A percentile compares a stretch with the other conserved stretches of the same genome.
Evolutionary conservation across 345 rosid species (phyloP).

Genomic region (Sonneratia caseolaris): DNA sequence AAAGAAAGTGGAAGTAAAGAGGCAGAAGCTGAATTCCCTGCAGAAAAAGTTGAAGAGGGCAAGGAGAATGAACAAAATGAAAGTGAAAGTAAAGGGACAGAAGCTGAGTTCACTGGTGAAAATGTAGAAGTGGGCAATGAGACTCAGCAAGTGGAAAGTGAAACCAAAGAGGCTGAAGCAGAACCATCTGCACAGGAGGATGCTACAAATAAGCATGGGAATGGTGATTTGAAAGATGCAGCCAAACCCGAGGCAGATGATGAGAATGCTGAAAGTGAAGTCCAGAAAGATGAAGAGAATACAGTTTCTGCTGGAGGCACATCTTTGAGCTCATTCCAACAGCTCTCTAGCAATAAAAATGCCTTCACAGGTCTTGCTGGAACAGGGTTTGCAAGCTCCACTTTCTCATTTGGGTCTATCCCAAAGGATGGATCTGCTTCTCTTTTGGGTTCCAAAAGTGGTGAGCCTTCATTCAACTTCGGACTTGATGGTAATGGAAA

Average conservation of each 20-base stretch:
- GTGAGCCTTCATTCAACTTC: slow-evolving; percentile 39
- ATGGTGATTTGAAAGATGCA: slow-evolving; percentile 25
- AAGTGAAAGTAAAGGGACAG: slow-evolving; percentile 5
- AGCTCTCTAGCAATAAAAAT: slow-evolving; percentile 87
- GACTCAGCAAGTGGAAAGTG: slow-evolving; percentile 15
- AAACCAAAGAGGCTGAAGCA: slow-evolving; percentile 5
- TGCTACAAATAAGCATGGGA: slow-evolving; percentile 13
- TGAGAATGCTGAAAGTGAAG: slow-evolving; percentile 27
- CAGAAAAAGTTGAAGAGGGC: slow-evolving; percentile 2
- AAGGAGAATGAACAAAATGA: slow-evolving; percentile 7
- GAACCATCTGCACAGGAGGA: slow-evolving; percentile 8
- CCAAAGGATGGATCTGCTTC: slow-evolving; percentile 48
- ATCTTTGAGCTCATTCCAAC: slow-evolving; percentile 70
- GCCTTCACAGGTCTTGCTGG: slow-evolving; percentile 93
- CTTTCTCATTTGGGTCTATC: slow-evolving; percentile 60
- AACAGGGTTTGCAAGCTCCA: slow-evolving; percentile 59
- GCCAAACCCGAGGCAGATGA: slow-evolving; percentile 25
- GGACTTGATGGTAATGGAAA: slow-evolving; percentile 49
- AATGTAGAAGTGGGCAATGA: slow-evolving; percentile 8
- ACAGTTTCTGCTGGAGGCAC: slow-evolving; percentile 23
- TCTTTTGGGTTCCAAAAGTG: slow-evolving; percentile 31
- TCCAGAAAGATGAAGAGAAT: slow-evolving; percentile 23
- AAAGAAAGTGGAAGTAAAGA: not conserved
- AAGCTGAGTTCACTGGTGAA: slow-evolving; percentile 1
- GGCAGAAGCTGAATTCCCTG: slow-evolving; percentile 11